Base-by-base conservation (phyloP, 495 filamentous ascomycete genomes). In the Tuber umbilicatum region DNA sequence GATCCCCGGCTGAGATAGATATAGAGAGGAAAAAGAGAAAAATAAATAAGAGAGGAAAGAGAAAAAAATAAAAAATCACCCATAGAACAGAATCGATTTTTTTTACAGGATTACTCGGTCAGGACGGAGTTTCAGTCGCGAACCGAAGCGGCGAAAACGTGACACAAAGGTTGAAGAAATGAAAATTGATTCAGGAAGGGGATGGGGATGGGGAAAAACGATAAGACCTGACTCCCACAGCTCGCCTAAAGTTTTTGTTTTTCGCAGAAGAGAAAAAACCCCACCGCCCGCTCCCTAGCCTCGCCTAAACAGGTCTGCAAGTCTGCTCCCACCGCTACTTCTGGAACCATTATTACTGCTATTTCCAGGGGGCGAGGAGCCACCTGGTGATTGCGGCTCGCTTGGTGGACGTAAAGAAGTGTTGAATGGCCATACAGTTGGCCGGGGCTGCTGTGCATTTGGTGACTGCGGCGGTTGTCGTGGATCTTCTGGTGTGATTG, bases 401-500 rank as follows among this genome's bases (percentile, higher is more conserved):
- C 14, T 64, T 31, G 55, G 55, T 31, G 55, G 55, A 3, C 55
- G 55, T 27, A 31, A 12, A 64, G 55, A 21, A 31, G 55, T 17
- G 55, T 64, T 64, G 31, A 64, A 64, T 31, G 55, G 55, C 55
- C 55, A 64, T n/a, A 64, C n/a, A 64, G 55, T 31, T 31, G 55
- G 27, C 17, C 55, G n/a, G 27, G 55, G 55, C n/a, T 64, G 55
- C 10, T 64, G 55, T 12, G 55, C 14, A 17, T 64, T 64, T 64
- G 76, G 78, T 1, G 76, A 47, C 68, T 70, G 77, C 37, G 72
- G 78, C 41, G 73, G 72, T 14, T 68, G 72, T 38, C 76, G 80
- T 37, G 74, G 73, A 14, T 73, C 69, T 74, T 74, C 80, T n/a
- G 77, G 77, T 9, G 80, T 81, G 42, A 79, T 73, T 9, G 80